Percentiles rank a stretch among this genome's conserved stretches.
Evolutionary conservation across 2,329 filamentous ascomycete genomes (phyloP).

Genomic region (Trichoderma hamatum): DNA sequence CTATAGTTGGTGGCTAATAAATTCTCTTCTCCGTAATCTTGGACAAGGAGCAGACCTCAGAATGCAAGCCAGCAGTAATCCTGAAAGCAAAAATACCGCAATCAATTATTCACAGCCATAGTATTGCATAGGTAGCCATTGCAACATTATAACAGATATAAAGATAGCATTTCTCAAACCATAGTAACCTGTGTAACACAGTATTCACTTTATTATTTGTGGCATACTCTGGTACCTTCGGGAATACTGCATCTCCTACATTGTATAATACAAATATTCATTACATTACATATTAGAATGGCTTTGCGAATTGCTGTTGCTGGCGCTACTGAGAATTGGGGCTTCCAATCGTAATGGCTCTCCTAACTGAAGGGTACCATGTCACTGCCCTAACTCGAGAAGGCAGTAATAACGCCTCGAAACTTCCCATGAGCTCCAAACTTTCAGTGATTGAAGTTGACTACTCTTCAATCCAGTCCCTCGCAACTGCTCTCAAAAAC

Average conservation of each 20-base stretch:
- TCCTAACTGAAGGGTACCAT: not conserved
- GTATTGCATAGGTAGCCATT: no score
- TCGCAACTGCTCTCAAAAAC: not conserved
- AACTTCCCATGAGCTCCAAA: not conserved
- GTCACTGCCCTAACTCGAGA: not conserved
- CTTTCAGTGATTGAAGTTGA: not conserved
- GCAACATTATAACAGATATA: not conserved
- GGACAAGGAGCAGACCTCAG: not conserved
- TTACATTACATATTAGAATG: not conserved
- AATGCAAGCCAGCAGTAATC: not conserved
- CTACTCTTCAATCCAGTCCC: not conserved
- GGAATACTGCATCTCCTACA: not conserved
- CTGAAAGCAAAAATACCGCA: not conserved
- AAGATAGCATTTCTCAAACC: not conserved
- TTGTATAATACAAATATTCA: not conserved
- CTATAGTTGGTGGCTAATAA: constrained; percentile 5
- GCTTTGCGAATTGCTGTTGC: not conserved
- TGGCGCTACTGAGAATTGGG: constrained; percentile 9
- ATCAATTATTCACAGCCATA: not conserved
- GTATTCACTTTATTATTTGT: not conserved
- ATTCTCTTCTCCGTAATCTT: no score
- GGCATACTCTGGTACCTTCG: not conserved
- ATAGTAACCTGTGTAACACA: no score
- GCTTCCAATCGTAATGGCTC: not conserved
- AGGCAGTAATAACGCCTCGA: constrained; percentile 7